These are phyloP conservation scores for Biscutella laevigata DNA, from an alignment of 441 rosid species.

Conservation along the genomic window DNA sequence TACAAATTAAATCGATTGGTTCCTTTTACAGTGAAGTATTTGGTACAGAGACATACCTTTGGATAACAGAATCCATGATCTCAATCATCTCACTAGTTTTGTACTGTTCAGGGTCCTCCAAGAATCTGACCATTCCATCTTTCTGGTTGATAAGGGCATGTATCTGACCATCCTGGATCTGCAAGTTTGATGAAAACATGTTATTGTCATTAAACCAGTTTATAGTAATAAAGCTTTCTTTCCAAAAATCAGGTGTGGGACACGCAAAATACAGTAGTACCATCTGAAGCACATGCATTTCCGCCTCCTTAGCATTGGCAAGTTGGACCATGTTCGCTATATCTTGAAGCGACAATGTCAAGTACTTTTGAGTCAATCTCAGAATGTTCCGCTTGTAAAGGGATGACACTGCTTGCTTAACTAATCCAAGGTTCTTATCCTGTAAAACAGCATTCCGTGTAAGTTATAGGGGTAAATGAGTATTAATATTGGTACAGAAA, in stretches of 20 bases:
- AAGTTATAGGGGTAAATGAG: conserved; percentile 1
- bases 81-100: conserved; percentile 84
- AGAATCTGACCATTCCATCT: conserved; percentile 97
- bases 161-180: conserved; percentile 98
- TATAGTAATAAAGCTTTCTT: not conserved
- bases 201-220: not conserved
- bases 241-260: not conserved
- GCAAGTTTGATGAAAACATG: conserved; percentile 15
- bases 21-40: not conserved
- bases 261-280: conserved; percentile 31
- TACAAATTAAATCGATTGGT: not conserved
- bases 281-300: conserved; percentile 99
- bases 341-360: conserved; percentile 94
- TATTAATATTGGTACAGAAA: not conserved
- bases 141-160: conserved; percentile 91
- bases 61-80: conserved; percentile 74
- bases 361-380: conserved; percentile 84
- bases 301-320: conserved; percentile 82
- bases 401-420: conserved; percentile 84
- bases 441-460: conserved; percentile 29
- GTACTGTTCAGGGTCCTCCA: conserved; percentile 95
- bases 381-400: conserved; percentile 92
- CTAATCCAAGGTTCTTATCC: conserved; percentile 94
- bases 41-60: conserved; percentile 42
- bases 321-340: conserved; percentile 83